Percentiles rank a stretch among this genome's conserved stretches.
Evolutionary conservation across 2,329 filamentous ascomycete genomes (phyloP).

Genomic region (Fusarium phyllophilum): DNA sequence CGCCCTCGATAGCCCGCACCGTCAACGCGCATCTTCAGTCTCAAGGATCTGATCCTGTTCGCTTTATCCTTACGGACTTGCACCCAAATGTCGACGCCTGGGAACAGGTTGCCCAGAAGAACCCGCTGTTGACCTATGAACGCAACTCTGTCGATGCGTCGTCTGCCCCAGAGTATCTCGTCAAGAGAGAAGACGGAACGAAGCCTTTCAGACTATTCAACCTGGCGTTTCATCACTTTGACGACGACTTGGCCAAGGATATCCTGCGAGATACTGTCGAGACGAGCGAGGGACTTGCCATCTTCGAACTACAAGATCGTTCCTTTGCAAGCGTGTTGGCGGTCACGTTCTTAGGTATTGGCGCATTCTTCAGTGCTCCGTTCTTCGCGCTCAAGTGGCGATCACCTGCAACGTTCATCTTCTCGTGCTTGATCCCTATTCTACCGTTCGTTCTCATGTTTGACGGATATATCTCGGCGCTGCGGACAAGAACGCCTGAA

Average conservation of each 20-base stretch:
- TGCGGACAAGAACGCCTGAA: conserved; percentile 73
- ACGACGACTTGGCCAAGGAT: conserved; percentile 67
- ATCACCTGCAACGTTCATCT: conserved; percentile 67
- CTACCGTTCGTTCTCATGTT: conserved; percentile 74
- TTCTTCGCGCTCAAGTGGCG: conserved; percentile 63
- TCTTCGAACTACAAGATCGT: conserved; percentile 80
- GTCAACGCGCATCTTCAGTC: conserved; percentile 60
- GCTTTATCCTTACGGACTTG: conserved; percentile 74
- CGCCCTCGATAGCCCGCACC: conserved; percentile 68
- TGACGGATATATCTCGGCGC: conserved; percentile 74
- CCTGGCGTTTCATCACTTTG: conserved; percentile 81
- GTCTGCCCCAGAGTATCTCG: conserved; percentile 63
- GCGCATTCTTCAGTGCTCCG: conserved; percentile 62
- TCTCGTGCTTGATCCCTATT: conserved; percentile 73
- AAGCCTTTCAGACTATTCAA: conserved; percentile 77
- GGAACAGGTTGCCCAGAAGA: conserved; percentile 62
- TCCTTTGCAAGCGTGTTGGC: conserved; percentile 64
- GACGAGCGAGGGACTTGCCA: conserved; percentile 74
- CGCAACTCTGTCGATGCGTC: conserved; percentile 72
- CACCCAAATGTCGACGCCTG: conserved; percentile 72
- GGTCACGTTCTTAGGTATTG: conserved; percentile 62
- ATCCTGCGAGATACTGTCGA: conserved; percentile 73
- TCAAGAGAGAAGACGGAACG: conserved; percentile 51
- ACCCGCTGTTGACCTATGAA: conserved; percentile 69
- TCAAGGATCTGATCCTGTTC: conserved; percentile 49